These are phyloP conservation scores for Zygotorulaspora danielsina DNA, from an alignment of 805 yeast species.

Conservation along the genomic window DNA sequence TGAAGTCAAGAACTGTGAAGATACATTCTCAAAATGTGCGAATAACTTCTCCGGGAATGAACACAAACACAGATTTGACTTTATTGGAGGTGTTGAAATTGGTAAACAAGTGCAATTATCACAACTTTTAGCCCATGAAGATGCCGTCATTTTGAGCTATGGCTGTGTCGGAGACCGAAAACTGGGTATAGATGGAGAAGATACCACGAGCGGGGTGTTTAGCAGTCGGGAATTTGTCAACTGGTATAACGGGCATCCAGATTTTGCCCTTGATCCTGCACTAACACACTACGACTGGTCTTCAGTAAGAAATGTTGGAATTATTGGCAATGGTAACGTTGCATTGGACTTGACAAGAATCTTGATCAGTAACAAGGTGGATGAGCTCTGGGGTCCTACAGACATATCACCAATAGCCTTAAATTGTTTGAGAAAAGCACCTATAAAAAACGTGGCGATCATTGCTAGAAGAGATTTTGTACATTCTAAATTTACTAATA, in stretches of 20 bases:
- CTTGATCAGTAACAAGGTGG: conserved; percentile 49
- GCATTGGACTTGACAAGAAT: conserved; percentile 88
- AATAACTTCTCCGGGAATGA: conserved; percentile 22
- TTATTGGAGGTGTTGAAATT: conserved; percentile 66
- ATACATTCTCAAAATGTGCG: conserved; percentile 58
- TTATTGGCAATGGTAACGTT: conserved; percentile 96
- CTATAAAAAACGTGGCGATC: conserved; percentile 60
- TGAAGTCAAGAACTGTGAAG: conserved; percentile 79
- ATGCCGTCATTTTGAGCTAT: conserved; percentile 74
- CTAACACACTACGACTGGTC: conserved; percentile 54
- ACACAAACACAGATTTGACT: conserved; percentile 42
- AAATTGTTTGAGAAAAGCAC: conserved; percentile 45
- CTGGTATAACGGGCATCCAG: conserved; percentile 94
- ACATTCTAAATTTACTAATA: conserved; percentile 87
- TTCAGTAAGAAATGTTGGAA: conserved; percentile 58
- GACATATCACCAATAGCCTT: conserved; percentile 69
- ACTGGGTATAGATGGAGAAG: conserved; percentile 55
- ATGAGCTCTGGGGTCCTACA: conserved; percentile 56
- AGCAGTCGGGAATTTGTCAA: conserved; percentile 85
- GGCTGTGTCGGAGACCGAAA: conserved; percentile 66
- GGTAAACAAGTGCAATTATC: conserved; percentile 58
- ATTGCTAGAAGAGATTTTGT: conserved; percentile 83
- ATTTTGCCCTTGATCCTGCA: conserved; percentile 33
- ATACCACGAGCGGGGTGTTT: conserved; percentile 56
- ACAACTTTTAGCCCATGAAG: conserved; percentile 52